Percentiles rank a stretch among this genome's conserved stretches.
These are phyloP conservation scores for Pseudodiploospora longispora DNA, from an alignment of 2,329 filamentous ascomycete genomes.

Conservation along the genomic window DNA sequence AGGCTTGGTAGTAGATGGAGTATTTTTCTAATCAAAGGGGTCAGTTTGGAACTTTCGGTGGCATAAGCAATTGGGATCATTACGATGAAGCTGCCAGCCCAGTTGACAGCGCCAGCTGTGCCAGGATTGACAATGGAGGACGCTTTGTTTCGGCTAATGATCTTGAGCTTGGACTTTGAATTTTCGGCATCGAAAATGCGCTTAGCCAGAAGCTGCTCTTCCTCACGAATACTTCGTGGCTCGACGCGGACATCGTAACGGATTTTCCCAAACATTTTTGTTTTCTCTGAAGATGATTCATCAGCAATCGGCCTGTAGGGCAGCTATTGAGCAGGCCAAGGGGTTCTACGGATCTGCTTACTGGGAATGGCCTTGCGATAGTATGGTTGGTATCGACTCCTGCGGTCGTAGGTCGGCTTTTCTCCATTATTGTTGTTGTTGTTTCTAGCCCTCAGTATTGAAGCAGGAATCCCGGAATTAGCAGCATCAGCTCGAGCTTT, in stretches of 20 bases:
- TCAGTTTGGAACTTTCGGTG: background rate
- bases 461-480: constrained; percentile 50
- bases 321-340: too few species aligned
- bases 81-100: constrained; percentile 48
- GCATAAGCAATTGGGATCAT: constrained; percentile 19
- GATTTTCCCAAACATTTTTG: constrained; percentile 63
- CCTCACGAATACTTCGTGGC: constrained; percentile 63
- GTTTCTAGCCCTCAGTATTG: constrained; percentile 35
- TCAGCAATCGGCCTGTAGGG: too few species aligned
- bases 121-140: constrained; percentile 51
- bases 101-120: constrained; percentile 26
- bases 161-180: constrained; percentile 40
- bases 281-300: constrained; percentile 53
- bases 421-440: constrained; percentile 15
- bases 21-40: constrained; percentile 40
- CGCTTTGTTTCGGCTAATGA: constrained; percentile 42
- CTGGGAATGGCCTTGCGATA: constrained; percentile 68
- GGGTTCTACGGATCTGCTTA: constrained; percentile 30
- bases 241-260: constrained; percentile 69
- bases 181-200: constrained; percentile 43
- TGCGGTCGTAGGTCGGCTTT: constrained; percentile 38
- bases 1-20: constrained; percentile 40
- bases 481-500: constrained; percentile 47
- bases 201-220: constrained; percentile 53
- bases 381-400: constrained; percentile 47